Percentiles rank a stretch among this genome's conserved stretches.
Conservation (phyloP, 257 asterid genomes). For the Nemophila menziesii region DNA sequence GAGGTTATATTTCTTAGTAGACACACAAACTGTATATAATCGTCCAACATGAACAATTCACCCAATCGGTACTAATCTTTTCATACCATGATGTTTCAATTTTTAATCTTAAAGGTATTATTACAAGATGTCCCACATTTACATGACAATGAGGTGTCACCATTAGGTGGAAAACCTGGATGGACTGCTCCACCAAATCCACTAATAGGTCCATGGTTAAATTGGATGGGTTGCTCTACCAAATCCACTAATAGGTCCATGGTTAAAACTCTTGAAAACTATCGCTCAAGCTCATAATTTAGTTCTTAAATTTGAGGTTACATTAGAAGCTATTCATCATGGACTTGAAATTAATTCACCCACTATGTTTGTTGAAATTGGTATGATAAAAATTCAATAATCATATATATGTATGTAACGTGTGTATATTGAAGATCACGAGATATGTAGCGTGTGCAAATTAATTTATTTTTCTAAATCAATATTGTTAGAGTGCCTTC, state of each 20-base stretch:
- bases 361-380: too few relatives aligned
- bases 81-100: neutral
- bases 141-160: slow-evolving; percentile 19
- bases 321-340: too few relatives aligned
- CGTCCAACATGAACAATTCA: slow-evolving; percentile 29
- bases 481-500: too few relatives aligned
- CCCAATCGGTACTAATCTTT: slow-evolving; percentile 21
- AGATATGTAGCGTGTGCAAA: too few relatives aligned
- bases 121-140: slow-evolving; percentile 25
- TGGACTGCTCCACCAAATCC: too few relatives aligned
- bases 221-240: slow-evolving; percentile 36
- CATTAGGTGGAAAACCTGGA: slow-evolving; percentile 26
- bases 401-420: too few relatives aligned
- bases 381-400: too few relatives aligned
- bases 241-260: slow-evolving; percentile 27
- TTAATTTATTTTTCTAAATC: too few relatives aligned
- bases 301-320: slow-evolving; percentile 26
- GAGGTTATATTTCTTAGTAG: slow-evolving; percentile 29
- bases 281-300: slow-evolving; percentile 22
- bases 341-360: too few relatives aligned
- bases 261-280: slow-evolving; percentile 24
- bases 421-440: too few relatives aligned
- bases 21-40: slow-evolving; percentile 24
- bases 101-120: neutral
- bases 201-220: too few relatives aligned